Evolutionary conservation across 768 basidiomycete genomes (phyloP).

Genomic region (Leccinum fibrillosum): DNA sequence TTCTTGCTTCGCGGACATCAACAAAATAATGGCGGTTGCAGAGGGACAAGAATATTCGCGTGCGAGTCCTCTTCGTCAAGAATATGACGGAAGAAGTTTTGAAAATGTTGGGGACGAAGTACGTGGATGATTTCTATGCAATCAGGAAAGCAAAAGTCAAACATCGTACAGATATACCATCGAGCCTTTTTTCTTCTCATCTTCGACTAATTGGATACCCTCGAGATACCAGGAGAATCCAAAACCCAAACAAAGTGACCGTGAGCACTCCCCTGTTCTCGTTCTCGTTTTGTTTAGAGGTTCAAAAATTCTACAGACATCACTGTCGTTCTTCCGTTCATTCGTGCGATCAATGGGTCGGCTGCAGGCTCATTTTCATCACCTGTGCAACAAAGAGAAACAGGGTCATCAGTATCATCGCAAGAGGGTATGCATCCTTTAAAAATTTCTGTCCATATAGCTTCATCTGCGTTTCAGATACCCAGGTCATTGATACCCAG

Average conservation of each 20-base stretch:
- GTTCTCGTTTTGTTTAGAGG: background rate
- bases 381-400: background rate
- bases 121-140: constrained; percentile 3
- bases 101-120: constrained; percentile 58
- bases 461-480: constrained; percentile 12
- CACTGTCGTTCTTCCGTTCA: constrained; percentile 52
- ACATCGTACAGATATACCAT: constrained; percentile 40
- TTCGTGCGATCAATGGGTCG: constrained; percentile 33
- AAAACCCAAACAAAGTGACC: constrained; percentile 42
- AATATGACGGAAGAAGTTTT: constrained; percentile 48
- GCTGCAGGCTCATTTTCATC: background rate
- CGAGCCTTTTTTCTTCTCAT: constrained; percentile 66
- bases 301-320: constrained; percentile 39
- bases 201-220: constrained; percentile 64
- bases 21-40: constrained; percentile 1
- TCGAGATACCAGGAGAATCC: constrained; percentile 58
- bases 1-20: background rate
- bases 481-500: constrained; percentile 49
- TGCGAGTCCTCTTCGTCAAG: constrained; percentile 50
- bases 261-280: constrained; percentile 39
- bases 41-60: constrained; percentile 36
- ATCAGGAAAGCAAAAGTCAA: background rate
- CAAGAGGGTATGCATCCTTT: constrained; percentile 7
- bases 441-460: background rate
- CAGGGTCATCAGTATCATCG: background rate